Base-by-base conservation (phyloP, 495 filamentous ascomycete species). In the Acidomyces sp. region DNA sequence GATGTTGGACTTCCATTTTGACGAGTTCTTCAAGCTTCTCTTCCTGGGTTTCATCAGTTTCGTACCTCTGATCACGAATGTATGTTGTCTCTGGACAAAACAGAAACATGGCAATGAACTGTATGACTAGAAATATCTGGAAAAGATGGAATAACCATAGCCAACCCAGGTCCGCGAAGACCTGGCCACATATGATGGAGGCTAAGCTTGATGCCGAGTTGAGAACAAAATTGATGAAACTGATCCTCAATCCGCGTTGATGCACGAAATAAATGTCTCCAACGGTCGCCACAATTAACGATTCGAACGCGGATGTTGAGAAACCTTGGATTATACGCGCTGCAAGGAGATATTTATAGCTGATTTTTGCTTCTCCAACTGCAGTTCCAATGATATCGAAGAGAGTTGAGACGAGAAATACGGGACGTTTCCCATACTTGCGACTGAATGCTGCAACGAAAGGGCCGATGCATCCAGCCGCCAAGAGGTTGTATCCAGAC, bases 181-280 rank as follows among this genome's bases (percentile, higher is more conserved):
- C 41, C 33, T 37, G 32, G 3, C 46, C 46, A 41, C 39, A 43
- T 39, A 49, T 49, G 34, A 49, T 49, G 26, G 41, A 45, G 2
- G 46, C 20, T 18, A 43, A 15, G 31, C 39, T 48, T 13, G 33
- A 43, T 15, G 41, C 34, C 20, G 41, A 9, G 34, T 43, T 44
- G 2, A 49, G 20, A 23, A 49, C 34, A 35, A 49, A 49, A 24
- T 43, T 49, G 25, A 49, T 44, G 22, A 44, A 30, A 16, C 31
- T 20, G 12, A 45, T 26, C 19, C 42, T 25, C 12, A 47, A 17
- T 4, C 43, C 43, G 3, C 48, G 36, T 22, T 51, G 43, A 35
- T 46, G 43, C 2, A 52, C 45, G 34, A 43, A 52, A 32, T 48
- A 52, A 25, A 52, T 21, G 34, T 52, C 49, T 6, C 39, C 45